A percentile compares a stretch with the other conserved stretches of the same genome.
Conservation (phyloP, 345 rosid genomes). For the Barbarea vulgaris region DNA sequence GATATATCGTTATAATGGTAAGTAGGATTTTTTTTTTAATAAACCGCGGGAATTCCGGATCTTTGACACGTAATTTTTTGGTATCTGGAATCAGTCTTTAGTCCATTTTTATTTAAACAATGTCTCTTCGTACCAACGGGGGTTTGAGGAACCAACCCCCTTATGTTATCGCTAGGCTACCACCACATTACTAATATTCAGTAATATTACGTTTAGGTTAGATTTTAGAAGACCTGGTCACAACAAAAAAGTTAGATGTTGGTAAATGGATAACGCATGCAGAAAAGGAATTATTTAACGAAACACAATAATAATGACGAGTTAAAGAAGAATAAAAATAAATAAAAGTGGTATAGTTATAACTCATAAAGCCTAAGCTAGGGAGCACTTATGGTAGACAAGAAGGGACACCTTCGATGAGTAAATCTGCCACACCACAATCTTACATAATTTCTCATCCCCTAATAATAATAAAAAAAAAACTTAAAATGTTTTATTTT, state of each 20-base stretch:
- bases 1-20: neutral
- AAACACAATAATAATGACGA: constrained; percentile 19
- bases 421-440: constrained; percentile 35
- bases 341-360: constrained; percentile 18
- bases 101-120: too few relatives aligned
- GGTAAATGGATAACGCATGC: constrained; percentile 38
- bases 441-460: constrained; percentile 30
- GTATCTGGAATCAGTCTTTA: too few relatives aligned
- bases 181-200: too few relatives aligned
- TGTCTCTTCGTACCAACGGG: too few relatives aligned
- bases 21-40: too few relatives aligned
- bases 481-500: too few relatives aligned
- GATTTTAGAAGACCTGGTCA: neutral
- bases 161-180: too few relatives aligned
- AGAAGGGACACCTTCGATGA: constrained; percentile 33
- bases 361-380: constrained; percentile 27
- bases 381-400: constrained; percentile 22
- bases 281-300: constrained; percentile 2
- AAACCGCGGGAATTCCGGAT: too few relatives aligned
- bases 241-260: neutral
- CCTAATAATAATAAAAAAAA: too few relatives aligned
- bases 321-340: neutral
- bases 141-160: too few relatives aligned
- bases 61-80: too few relatives aligned
- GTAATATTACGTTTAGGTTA: neutral